Percentiles rank a stretch among this genome's conserved stretches.
Conservation (phyloP, 352 stramenopile genomes). For the Phytopythium oedochilum region DNA sequence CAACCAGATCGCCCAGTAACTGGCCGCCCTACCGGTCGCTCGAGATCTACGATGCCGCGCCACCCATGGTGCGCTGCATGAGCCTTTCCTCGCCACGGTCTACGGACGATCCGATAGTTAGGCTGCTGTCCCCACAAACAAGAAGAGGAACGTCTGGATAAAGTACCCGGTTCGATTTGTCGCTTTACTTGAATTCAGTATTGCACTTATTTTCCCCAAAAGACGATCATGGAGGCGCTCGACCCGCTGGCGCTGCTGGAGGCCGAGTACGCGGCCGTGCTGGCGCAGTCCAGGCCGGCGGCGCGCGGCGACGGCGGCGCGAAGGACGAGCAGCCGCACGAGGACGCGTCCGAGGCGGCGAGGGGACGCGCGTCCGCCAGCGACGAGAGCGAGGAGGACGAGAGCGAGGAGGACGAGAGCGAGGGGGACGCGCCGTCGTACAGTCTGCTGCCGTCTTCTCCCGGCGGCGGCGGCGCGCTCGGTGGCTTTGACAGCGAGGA, state of each 20-base stretch:
- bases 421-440: constrained; percentile 24
- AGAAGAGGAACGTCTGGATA: no score
- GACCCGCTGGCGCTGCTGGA: constrained; percentile 55
- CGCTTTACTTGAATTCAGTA: no score
- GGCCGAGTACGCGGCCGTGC: constrained; percentile 53
- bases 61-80: no score
- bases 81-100: no score
- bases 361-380: constrained; percentile 11
- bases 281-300: constrained; percentile 29
- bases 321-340: background rate
- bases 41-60: no score
- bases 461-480: constrained; percentile 10
- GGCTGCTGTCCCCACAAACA: no score
- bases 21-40: no score
- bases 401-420: constrained; percentile 18
- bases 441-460: constrained; percentile 24
- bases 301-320: background rate
- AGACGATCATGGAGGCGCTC: constrained; percentile 21
- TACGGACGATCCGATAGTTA: no score
- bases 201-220: background rate
- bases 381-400: constrained; percentile 15
- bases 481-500: constrained; percentile 13
- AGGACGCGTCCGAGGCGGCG: constrained; percentile 3
- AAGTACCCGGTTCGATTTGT: background rate
- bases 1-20: no score